These are phyloP conservation scores for Sordariomycetes sp. DNA, from an alignment of 2,329 filamentous ascomycete genomes.

Conservation along the genomic window DNA sequence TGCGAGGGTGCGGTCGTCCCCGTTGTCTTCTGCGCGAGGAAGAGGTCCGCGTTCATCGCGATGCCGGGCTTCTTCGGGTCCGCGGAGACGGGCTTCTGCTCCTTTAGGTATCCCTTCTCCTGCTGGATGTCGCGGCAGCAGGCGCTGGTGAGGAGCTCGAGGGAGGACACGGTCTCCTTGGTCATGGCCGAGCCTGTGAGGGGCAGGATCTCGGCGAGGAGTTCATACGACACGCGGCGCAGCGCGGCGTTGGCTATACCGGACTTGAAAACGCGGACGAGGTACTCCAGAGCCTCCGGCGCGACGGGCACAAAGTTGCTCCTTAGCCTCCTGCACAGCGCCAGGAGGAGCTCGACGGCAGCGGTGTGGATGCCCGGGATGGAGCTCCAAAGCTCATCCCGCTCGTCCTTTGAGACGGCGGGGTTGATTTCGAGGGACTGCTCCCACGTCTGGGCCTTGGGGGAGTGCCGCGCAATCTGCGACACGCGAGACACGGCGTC, in stretches of 20 bases:
- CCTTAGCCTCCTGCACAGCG: slow-evolving; percentile 44
- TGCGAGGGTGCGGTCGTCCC: slow-evolving; percentile 16
- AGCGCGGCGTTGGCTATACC: slow-evolving; percentile 37
- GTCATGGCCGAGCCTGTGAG: slow-evolving; percentile 52
- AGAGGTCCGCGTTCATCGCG: slow-evolving; percentile 57
- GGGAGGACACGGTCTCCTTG: slow-evolving; percentile 49
- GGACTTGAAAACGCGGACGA: slow-evolving; percentile 56
- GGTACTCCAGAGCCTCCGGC: slow-evolving; percentile 55
- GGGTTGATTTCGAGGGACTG: slow-evolving; percentile 51
- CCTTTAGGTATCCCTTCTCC: slow-evolving; percentile 32
- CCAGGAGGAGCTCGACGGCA: slow-evolving; percentile 47
- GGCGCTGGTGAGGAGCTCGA: slow-evolving; percentile 47
- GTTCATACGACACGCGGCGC: slow-evolving; percentile 45
- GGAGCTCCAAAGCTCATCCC: slow-evolving; percentile 61
- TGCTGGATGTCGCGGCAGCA: slow-evolving; percentile 65
- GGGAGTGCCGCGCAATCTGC: slow-evolving; percentile 44
- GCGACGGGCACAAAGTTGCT: slow-evolving; percentile 43
- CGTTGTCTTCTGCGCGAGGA: slow-evolving; percentile 35
- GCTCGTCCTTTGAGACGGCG: slow-evolving; percentile 67
- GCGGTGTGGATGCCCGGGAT: slow-evolving; percentile 65
- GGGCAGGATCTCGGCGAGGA: slow-evolving; percentile 43
- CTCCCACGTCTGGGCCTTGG: slow-evolving; percentile 29
- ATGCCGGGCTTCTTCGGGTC: slow-evolving; percentile 23
- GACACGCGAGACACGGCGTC: slow-evolving; percentile 61
- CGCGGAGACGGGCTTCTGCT: slow-evolving; percentile 16